A percentile compares a stretch with the other conserved stretches of the same genome.
These are phyloP conservation scores for Penicillium roqueforti DNA, from an alignment of 495 filamentous ascomycete species.

Conservation along the genomic window DNA sequence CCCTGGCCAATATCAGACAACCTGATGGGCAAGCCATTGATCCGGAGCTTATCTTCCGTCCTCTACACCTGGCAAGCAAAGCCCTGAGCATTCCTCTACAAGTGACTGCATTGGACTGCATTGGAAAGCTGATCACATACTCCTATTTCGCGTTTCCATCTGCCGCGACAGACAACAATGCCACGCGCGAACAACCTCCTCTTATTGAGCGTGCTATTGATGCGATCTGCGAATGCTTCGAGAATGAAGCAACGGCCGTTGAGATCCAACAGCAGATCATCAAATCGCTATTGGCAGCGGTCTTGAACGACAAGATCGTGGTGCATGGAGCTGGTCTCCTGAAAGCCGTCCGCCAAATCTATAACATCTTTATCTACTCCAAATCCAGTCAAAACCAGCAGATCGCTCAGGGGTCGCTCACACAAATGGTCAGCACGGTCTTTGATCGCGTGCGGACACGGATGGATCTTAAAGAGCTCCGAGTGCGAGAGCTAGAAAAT, in stretches of 20 bases:
- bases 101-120: constrained; percentile 91
- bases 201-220: constrained; percentile 98
- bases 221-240: constrained; percentile 98
- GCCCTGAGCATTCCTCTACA: constrained; percentile 76
- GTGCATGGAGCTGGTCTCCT: constrained; percentile 95
- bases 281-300: constrained; percentile 90
- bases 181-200: constrained; percentile 49
- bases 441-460: constrained; percentile 92
- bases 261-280: constrained; percentile 97
- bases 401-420: constrained; percentile 91
- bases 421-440: constrained; percentile 98
- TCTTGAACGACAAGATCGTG: constrained; percentile 96
- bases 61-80: constrained; percentile 82
- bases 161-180: constrained; percentile 45
- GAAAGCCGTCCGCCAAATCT: constrained; percentile 97
- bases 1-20: constrained; percentile 76
- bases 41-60: constrained; percentile 87
- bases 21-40: constrained; percentile 65
- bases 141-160: constrained; percentile 88
- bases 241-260: constrained; percentile 84
- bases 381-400: constrained; percentile 90
- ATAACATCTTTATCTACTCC: constrained; percentile 96
- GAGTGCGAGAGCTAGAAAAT: constrained; percentile 44
- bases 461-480: constrained; percentile 78
- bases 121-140: constrained; percentile 97